A percentile compares a stretch with the other conserved stretches of the same genome.
Conservation (phyloP, 2,329 filamentous ascomycete genomes). For the Emmonsiellopsis sp. region DNA sequence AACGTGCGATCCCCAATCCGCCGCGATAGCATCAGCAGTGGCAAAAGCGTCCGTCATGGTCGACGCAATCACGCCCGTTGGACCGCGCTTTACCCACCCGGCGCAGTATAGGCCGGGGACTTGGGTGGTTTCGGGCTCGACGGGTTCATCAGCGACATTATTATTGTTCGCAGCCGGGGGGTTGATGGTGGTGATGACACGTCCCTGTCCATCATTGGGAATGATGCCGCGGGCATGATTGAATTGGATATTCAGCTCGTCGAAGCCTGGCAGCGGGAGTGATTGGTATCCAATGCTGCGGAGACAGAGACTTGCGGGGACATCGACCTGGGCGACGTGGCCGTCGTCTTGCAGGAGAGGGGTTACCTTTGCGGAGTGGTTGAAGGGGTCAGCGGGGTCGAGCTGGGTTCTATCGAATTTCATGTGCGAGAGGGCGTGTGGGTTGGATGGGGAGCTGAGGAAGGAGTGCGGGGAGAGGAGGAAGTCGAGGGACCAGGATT, state of each 20-base stretch:
- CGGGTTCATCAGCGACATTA: conserved; percentile 8
- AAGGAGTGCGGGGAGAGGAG: conserved; percentile 71
- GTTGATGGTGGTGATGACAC: conserved; percentile 44
- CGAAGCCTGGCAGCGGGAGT: conserved; percentile 63
- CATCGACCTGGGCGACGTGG: conserved; percentile 22
- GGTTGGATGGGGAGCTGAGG: conserved; percentile 37
- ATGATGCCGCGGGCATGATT: conserved; percentile 65
- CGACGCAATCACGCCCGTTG: conserved; percentile 88
- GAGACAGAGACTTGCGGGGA: conserved; percentile 65
- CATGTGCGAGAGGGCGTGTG: conserved; percentile 51
- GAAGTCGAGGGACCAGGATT: conserved; percentile 77
- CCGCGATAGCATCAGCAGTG: conserved; percentile 71
- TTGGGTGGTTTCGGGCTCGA: conserved; percentile 23
- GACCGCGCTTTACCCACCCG: conserved; percentile 92
- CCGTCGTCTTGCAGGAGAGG: conserved; percentile 20
- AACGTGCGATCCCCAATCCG: conserved; percentile 55
- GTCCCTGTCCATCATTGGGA: conserved; percentile 69
- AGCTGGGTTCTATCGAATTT: conserved; percentile 51
- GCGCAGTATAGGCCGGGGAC: conserved; percentile 78
- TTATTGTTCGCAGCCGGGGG: conserved; percentile 6
- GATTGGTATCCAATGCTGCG: conserved; percentile 94
- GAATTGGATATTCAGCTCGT: conserved; percentile 66
- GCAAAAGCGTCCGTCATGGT: conserved; percentile 93
- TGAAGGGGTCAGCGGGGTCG: conserved; percentile 42
- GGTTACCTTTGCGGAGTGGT: conserved; percentile 37